Evolutionary conservation across 176 grass and related monocot species (phyloP), one percentile per base, ranked within the genome.

Genomic region (Rhynchospora pubera): DNA sequence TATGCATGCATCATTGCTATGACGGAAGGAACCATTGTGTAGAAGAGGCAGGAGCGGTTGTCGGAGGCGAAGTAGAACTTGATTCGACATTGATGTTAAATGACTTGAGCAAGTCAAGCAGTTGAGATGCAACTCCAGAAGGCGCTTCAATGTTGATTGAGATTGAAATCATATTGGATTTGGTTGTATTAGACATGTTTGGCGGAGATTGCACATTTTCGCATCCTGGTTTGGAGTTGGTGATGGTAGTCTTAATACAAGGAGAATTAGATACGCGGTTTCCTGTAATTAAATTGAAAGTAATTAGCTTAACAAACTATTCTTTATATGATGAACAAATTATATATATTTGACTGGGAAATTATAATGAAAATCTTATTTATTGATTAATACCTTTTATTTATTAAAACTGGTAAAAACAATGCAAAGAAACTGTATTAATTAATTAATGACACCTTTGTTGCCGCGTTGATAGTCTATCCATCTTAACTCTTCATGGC

Each of bases 81-180:
- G 75, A 78, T 43, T 16, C 19, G 16, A 3, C 50, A 30, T 80
- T 80, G 56, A 45, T 80, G 30, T 6, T 7, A 47, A 80, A 30
- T 21, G 78, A 62, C 34, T 13, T 43, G 18, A 80, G 18, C 28
- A 34, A 43, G 28, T 80, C 34, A 22, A 80, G 57, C 23, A 80
- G 57, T 61, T 80, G 78, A 45, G 42, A 12, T 80, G 30, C 78
- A 80, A 80, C 32, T 46, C 5, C 34, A 19, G 57, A 64, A 45
- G 78, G 57, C 7, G 48, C 13, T 46, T 80, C 34, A 28, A 80
- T 63, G 58, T 64, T 63, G 78, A 80, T 80, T 44, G 78, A 63
- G 78, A 80, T 80, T 44, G 78, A 63, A 45, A 80, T 63, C 34
- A 59, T 1, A 45, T 63, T 58, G 1, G 78, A 80, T 7, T 61